These are phyloP conservation scores for Gynandropsis gynandra DNA, from an alignment of 345 rosid genomes.

Conservation along the genomic window DNA sequence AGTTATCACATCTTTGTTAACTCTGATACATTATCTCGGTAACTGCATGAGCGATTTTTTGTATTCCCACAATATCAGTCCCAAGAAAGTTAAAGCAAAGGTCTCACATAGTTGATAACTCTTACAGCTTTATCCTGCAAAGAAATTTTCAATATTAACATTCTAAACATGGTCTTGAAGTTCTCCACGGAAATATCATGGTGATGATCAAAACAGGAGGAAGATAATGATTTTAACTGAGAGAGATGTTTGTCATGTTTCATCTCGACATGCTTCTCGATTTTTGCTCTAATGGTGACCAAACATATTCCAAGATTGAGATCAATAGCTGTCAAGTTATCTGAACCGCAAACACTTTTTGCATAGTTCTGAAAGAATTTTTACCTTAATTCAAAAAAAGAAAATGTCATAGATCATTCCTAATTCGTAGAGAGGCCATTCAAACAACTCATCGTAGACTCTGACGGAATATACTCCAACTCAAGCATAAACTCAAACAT, in stretches of 20 bases:
- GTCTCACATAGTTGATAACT: conserved; percentile 35
- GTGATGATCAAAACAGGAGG: too few species aligned
- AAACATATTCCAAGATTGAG: conserved; percentile 42
- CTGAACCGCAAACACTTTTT: conserved; percentile 22
- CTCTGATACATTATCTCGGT: conserved; percentile 49
- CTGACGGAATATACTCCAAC: too few species aligned
- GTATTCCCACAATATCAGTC: conserved; percentile 43
- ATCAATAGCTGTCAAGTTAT: conserved; percentile 42
- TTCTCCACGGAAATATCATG: conserved; percentile 25
- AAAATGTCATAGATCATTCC: too few species aligned
- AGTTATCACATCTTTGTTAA: conserved; percentile 30
- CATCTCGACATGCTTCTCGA: conserved; percentile 21
- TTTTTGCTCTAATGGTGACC: too few species aligned
- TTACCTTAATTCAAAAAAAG: too few species aligned
- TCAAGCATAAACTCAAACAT: too few species aligned
- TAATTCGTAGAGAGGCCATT: too few species aligned
- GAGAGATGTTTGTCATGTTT: conserved; percentile 11
- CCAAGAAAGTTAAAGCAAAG: conserved; percentile 51
- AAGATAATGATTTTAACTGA: conserved; percentile 33
- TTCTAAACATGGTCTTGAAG: conserved; percentile 44
- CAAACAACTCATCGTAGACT: too few species aligned
- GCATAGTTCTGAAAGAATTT: too few species aligned
- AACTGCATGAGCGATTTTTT: conserved; percentile 48
- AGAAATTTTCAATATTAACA: conserved; percentile 39
- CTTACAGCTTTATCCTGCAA: conserved; percentile 52